phyloP scores from a whole-genome alignment of 163 green algal genomes.

The Volvox carteri region DNA sequence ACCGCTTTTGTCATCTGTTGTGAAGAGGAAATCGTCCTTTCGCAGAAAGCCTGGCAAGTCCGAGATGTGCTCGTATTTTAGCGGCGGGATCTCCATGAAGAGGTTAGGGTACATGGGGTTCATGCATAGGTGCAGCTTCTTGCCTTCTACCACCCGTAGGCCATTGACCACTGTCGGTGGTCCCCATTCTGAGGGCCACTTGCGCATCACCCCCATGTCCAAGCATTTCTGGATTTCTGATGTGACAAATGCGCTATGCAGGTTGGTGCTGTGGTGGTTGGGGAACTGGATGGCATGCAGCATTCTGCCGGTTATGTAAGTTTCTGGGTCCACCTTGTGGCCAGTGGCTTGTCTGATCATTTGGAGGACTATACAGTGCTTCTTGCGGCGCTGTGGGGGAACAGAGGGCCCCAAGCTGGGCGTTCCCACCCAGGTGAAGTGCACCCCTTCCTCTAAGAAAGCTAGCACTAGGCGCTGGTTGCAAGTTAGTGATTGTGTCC shows the following conservation, averaged over 20 bases:
- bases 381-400: neutral
- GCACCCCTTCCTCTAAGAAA: neutral
- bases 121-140: conserved; percentile 26
- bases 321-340: neutral
- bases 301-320: neutral
- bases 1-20: neutral
- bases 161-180: neutral
- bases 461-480: neutral
- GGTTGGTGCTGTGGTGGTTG: neutral
- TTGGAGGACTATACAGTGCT: conserved; percentile 3
- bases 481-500: neutral
- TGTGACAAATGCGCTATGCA: neutral
- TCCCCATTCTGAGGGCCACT: neutral
- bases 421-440: neutral
- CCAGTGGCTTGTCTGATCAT: neutral
- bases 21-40: neutral
- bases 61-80: conserved; percentile 5
- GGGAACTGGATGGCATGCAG: conserved; percentile 9
- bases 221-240: neutral
- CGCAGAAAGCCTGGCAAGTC: neutral
- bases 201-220: neutral
- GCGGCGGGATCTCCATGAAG: neutral
- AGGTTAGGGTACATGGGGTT: conserved; percentile 23
- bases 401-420: neutral
- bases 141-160: conserved; percentile 11